Evolutionary conservation across 1,284 basidiomycete species (phyloP).

Genomic region (Pseudozyma tsukubaensis): DNA sequence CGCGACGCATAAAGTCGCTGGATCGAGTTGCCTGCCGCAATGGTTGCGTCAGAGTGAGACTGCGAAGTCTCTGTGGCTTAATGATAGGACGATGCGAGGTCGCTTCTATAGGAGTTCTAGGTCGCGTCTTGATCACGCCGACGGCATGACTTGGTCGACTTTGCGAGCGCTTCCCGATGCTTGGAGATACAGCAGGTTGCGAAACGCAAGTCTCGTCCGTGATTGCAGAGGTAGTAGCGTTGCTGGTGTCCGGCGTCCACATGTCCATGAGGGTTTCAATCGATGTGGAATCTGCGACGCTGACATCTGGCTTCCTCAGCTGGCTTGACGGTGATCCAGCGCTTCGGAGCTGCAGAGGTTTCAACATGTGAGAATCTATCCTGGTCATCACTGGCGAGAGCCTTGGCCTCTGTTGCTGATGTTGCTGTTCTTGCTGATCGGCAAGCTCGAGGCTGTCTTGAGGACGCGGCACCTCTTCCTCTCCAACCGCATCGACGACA

Average conservation of each 20-base stretch:
- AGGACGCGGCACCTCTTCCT: not conserved
- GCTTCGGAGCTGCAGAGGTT: constrained; percentile 13
- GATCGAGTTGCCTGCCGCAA: too few relatives aligned
- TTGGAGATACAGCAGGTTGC: not conserved
- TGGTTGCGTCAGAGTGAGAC: too few relatives aligned
- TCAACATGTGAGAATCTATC: not conserved
- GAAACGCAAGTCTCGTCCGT: constrained; percentile 22
- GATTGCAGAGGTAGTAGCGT: constrained; percentile 13
- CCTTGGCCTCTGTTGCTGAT: not conserved
- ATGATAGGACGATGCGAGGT: too few relatives aligned
- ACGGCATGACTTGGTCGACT: not conserved
- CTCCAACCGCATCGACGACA: not conserved
- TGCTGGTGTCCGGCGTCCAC: constrained; percentile 24
- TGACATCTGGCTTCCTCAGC: constrained; percentile 9
- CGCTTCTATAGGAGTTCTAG: too few relatives aligned
- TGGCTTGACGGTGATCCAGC: not conserved
- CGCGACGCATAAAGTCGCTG: too few relatives aligned
- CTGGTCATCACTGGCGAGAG: not conserved
- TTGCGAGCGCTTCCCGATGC: not conserved
- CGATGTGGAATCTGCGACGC: constrained; percentile 17
- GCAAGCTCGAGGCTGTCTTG: not conserved
- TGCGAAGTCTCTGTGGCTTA: too few relatives aligned
- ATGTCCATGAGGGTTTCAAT: constrained; percentile 12
- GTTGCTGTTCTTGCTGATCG: not conserved
- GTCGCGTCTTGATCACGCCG: not conserved